Evolutionary conservation across 768 basidiomycete genomes (phyloP), one percentile per base, ranked within the genome.

Genomic region (Psilocybe subaeruginosa): DNA sequence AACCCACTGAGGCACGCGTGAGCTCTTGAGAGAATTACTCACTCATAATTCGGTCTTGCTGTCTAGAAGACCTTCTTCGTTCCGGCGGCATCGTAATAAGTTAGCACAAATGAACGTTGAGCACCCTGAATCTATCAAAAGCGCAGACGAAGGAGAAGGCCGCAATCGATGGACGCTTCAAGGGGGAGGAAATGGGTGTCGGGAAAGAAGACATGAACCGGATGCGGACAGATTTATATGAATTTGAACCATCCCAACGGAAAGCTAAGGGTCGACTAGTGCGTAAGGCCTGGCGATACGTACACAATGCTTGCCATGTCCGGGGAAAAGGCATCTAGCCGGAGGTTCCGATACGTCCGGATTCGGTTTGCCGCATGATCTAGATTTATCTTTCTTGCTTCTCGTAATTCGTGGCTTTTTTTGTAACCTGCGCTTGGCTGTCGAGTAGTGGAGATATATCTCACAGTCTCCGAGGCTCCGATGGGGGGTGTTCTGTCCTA

Each of bases 71-170:
- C 73, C 72, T 77, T 58, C 79, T 76, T 73, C 83, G 76, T 60
- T 79, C 77, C 65, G 78, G 75, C 66, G 82, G 83, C 84, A 85
- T 85, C 59, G 63, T 31, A 37, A 33, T 37, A 63, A 41, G 35
- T 49, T 61, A 33, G 39, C 35, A 31, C 39, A 41, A 54, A 49
- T 54, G 52, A 47, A 54, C 43, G 56, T 56, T 51, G 59, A 48
- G 59, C 57, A 57, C 62, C 57, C 59, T 60, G 63, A 65, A 62
- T 63, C 58, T 58, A 68, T 67, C 61, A 59, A 62, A 53, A 60
- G 61, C 64, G 64, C 61, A 56, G 53, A 49, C 50, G 56, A 48
- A 48, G 41, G 55, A 41, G 47, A 27, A 53, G 55, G 48, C 43
- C 47, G 37, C 56, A 55, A 47, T 56, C 47, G 54, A 58, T 16